These are phyloP conservation scores for Takashimella tepidaria DNA, from an alignment of 1,284 basidiomycete genomes.

Conservation along the genomic window DNA sequence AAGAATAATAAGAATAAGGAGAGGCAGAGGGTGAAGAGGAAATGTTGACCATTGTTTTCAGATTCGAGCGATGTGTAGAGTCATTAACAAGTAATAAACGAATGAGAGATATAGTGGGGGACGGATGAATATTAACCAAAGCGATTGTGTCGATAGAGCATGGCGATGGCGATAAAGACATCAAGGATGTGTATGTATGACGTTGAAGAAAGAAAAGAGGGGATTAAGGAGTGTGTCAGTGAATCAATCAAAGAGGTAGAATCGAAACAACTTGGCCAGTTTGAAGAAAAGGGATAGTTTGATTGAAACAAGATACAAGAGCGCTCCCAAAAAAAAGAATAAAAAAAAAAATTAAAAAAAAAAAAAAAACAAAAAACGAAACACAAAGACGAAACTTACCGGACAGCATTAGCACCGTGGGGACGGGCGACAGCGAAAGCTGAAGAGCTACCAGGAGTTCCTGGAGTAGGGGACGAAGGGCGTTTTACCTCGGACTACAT, in stretches of 20 bases:
- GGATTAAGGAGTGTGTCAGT: too few relatives aligned
- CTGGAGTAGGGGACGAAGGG: slow-evolving; percentile 37
- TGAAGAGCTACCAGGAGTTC: slow-evolving; percentile 27
- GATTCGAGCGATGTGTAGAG: too few relatives aligned
- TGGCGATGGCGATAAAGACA: too few relatives aligned
- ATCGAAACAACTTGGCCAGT: background rate
- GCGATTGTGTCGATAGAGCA: too few relatives aligned
- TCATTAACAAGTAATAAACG: too few relatives aligned
- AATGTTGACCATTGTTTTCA: too few relatives aligned
- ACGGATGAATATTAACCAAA: too few relatives aligned
- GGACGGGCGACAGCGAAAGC: slow-evolving; percentile 42
- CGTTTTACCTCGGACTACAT: slow-evolving; percentile 39
- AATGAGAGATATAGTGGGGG: too few relatives aligned
- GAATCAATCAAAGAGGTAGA: background rate
- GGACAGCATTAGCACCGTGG: slow-evolving; percentile 44
- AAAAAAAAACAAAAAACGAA: background rate
- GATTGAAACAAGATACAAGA: too few relatives aligned
- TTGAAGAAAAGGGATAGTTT: background rate
- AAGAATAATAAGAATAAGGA: background rate
- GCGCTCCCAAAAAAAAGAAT: too few relatives aligned
- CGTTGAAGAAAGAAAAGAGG: too few relatives aligned
- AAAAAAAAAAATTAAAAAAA: background rate
- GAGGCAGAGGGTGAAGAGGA: background rate
- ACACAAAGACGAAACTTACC: slow-evolving; percentile 25
- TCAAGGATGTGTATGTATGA: too few relatives aligned